Evolutionary conservation across 2,329 filamentous ascomycete genomes (phyloP), one percentile per base, ranked within the genome.

Genomic region (Falciphora oryzae): DNA sequence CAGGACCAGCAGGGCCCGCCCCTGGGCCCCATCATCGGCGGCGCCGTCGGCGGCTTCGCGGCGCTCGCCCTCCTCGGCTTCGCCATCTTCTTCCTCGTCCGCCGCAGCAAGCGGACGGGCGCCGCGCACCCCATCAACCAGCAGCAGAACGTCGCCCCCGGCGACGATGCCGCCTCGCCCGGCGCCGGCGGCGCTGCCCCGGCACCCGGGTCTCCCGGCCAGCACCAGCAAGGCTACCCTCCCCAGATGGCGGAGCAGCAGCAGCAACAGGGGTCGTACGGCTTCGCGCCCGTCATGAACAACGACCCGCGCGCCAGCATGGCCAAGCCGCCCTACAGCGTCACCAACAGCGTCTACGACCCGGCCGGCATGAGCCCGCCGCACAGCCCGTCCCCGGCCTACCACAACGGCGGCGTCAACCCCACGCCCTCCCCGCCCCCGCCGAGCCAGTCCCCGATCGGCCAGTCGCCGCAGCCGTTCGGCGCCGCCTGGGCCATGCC

Each of bases 11-110:
- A 22, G 18, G 44, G 44, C 44, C 44, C 44, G 5, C 44, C 44
- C 6, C 44, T 69, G 7, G 74, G 71, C 32, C 66, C 74, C 65
- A 75, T 76, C 56, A 71, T 71, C 4, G 74, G 74, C 35, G 74
- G 74, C 50, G 74, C 72, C 10, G 71, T 76, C 3, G 73, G 70
- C 65, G 74, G 70, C 22, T 59, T 73, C 1, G 72, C 65, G 31
- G 70, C 69, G n/a, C 59, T 76, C 29, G 73, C 65, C 22, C 65
- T 75, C 7, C 67, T 75, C 65, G 65, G 63, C 62, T 59, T 73
- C n/a, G 72, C 66, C 57, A 68, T 69, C 65, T 71, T 74, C 64
- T 69, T 72, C 62, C 38, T 77, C n/a, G 61, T 72, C 50, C 74
- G 73, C 38, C 67, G 69, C 60, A 70, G 67, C 56, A 70, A 66